phyloP scores from a whole-genome alignment of 2,329 filamentous ascomycete species.

The Didymella glomerata region DNA sequence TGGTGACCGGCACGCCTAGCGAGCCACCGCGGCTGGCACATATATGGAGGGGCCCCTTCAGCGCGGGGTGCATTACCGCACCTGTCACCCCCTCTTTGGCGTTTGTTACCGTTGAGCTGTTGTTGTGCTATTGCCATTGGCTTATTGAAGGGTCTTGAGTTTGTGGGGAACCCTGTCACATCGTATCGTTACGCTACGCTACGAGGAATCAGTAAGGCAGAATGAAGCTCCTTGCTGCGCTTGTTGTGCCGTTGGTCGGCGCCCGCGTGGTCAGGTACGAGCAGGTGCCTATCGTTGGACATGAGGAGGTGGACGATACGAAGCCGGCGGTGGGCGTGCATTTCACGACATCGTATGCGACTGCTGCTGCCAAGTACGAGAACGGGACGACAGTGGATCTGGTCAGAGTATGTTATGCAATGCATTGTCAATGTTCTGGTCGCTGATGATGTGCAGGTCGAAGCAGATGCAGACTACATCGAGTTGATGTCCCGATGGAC shows the following conservation, averaged over 20 bases:
- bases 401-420: slow-evolving; percentile 24
- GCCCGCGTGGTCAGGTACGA: slow-evolving; percentile 16
- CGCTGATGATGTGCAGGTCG: slow-evolving; percentile 15
- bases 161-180: slow-evolving; percentile 9
- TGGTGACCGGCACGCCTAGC: slow-evolving; percentile 18
- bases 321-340: slow-evolving; percentile 36
- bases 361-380: slow-evolving; percentile 34
- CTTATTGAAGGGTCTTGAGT: not conserved
- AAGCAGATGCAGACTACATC: slow-evolving; percentile 35
- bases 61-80: slow-evolving; percentile 15
- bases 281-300: slow-evolving; percentile 8
- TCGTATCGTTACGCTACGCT: too few species aligned
- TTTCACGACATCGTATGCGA: slow-evolving; percentile 40
- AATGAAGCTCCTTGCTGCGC: slow-evolving; percentile 22
- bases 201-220: too few species aligned
- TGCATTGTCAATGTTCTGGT: not conserved
- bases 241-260: slow-evolving; percentile 22
- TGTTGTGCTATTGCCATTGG: not conserved
- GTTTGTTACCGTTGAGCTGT: not conserved
- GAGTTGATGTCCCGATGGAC: slow-evolving; percentile 37
- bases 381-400: slow-evolving; percentile 37
- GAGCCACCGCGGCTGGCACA: slow-evolving; percentile 19
- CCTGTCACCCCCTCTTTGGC: not conserved
- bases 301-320: slow-evolving; percentile 10
- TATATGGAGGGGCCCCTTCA: slow-evolving; percentile 10